Evolutionary conservation across 257 asterid species (phyloP), one percentile per base, ranked within the genome.

Genomic region (Nicotiana obtusifolia): DNA sequence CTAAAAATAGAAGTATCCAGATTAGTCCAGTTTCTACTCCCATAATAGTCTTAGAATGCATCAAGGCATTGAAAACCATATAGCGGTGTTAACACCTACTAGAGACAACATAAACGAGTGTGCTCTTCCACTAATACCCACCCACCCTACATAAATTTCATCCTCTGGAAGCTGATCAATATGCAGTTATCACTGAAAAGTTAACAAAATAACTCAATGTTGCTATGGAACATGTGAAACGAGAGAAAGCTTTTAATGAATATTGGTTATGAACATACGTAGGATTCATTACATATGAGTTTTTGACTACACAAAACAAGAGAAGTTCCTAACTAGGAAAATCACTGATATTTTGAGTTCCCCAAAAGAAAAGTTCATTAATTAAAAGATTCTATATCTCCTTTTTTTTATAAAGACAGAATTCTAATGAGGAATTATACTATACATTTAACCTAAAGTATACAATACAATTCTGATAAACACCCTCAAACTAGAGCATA

Each of bases 101-200:
- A 75, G 16, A 26, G 44, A 37, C 80, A 75, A 49, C 62, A 26
- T 35, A 75, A 75, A 52, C 52, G 80, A 75, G 80, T 75, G 44
- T 49, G 26, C 44, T 30, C 37, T 37, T 52, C 80, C 24, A 47
- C 44, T 47, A 75, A 75, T 75, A 75, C 62, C 44, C 41, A 20
- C 49, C 16, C 44, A 26, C 28, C 78, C 62, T 24, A 57, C 62
- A 49, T 49, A 75, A 75, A 26, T 75, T 47, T 75, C 61, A 49
- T 24, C 62, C 16, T 47, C 15, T 73, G 49, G 80, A 26, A 49
- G 44, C 41, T 47, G 9, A 75, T 49, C 80, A 24, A 49, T 75
- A 31, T 47, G 62, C 24, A 75, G 62, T 57, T 49, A 47, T 49
- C 80, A 49, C 22, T 8, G 44, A 75, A 44, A 41, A 49, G 80